Base-by-base conservation (phyloP, 768 basidiomycete genomes). In the Boletus edulis region DNA sequence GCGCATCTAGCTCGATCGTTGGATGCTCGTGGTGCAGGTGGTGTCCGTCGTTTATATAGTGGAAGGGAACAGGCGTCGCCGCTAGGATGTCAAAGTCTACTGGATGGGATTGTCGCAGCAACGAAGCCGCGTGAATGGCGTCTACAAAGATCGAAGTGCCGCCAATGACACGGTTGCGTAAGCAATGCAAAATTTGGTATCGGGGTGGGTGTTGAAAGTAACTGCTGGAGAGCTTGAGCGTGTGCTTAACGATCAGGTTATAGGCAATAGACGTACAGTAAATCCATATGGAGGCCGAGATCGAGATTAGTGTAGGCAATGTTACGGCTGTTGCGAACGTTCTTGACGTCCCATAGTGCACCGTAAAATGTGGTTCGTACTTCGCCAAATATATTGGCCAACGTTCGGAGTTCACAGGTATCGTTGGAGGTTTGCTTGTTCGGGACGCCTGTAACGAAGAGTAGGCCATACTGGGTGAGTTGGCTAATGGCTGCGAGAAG, bases 221-320 rank as follows among this genome's bases (percentile, higher is more conserved):
- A 49, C 94, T 95, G 64, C 5, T 20, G 17, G 41, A 34, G 52
- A 34, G 51, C 13, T 52, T 68, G 29, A 61, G 42, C 54, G 27
- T 4, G 32, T 3, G 20, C 5, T 39, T 4, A 4, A 35, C 4
- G 10, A 14, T 11, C 27, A 14, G 41, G 35, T 15, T 0, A 24
- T 0, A 22, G 48, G 37, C 5, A 13, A n/a, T n/a, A 35, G 12
- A 78, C 92, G 59, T 65, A 95, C 93, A 89, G 72, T 0, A 98
- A 75, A 73, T 98, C 96, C 89, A 92, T 91, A 65, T 98, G 95
- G 20, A 95, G 67, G 0, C 88, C 95, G 10, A 99, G 77, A 61
- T 91, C 80, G 24, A 97, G 77, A 68, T 94, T 86, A 13, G 96
- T 99, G 68, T 97, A 98, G 4, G 96, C 96, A 52, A 99, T 93